Conservation (phyloP, 1,284 basidiomycete genomes). For the Ceratobasidium sp. region DNA sequence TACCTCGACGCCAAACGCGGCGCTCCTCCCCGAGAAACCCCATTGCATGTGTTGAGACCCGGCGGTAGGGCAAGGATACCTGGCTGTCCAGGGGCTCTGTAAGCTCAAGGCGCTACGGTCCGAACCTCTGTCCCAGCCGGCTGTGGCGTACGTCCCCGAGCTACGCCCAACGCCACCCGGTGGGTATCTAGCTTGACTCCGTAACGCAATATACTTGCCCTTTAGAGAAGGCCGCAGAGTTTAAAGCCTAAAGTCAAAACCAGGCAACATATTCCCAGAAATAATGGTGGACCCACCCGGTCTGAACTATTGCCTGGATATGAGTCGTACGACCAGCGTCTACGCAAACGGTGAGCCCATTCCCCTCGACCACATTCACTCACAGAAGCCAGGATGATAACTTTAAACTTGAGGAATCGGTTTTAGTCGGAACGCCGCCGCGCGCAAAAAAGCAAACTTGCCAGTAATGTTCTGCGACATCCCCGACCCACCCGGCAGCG, state of each 20-base stretch:
- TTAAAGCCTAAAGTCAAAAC: neutral
- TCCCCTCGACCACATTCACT: neutral
- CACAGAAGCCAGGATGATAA: slow-evolving; percentile 71
- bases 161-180: slow-evolving; percentile 54
- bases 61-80: slow-evolving; percentile 53
- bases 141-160: slow-evolving; percentile 66
- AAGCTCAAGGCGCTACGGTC: neutral
- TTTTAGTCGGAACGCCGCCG: slow-evolving; percentile 72
- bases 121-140: slow-evolving; percentile 54
- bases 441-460: slow-evolving; percentile 64
- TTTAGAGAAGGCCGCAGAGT: slow-evolving; percentile 19
- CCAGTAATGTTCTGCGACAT: slow-evolving; percentile 21
- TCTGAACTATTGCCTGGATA: slow-evolving; percentile 56
- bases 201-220: slow-evolving; percentile 1
- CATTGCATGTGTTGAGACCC: slow-evolving; percentile 52
- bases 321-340: slow-evolving; percentile 62
- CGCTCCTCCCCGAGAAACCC: slow-evolving; percentile 50
- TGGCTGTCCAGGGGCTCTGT: slow-evolving; percentile 63
- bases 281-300: slow-evolving; percentile 45
- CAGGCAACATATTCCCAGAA: neutral
- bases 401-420: slow-evolving; percentile 75
- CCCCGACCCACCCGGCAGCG: slow-evolving; percentile 26
- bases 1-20: neutral
- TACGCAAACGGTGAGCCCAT: slow-evolving; percentile 56
- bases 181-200: slow-evolving; percentile 39